Conservation (phyloP, 441 rosid genomes). For the Melastoma candidum region DNA sequence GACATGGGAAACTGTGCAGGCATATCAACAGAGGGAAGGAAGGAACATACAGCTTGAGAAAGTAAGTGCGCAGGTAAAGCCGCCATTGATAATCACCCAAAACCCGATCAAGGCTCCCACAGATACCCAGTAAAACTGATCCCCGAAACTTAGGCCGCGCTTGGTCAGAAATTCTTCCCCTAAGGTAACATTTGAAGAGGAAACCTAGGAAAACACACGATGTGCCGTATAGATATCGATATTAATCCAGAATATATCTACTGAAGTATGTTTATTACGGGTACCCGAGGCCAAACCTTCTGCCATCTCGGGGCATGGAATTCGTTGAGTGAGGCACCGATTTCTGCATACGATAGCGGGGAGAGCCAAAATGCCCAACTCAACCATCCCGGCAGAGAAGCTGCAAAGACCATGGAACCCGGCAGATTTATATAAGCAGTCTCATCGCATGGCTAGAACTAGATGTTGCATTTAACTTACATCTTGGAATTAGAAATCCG, state of each 20-base stretch:
- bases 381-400: slow-evolving; percentile 53
- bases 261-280: not conserved
- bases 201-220: not conserved
- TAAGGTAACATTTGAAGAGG: not conserved
- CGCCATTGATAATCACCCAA: not conserved
- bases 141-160: not conserved
- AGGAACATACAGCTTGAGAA: no score
- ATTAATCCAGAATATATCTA: no score
- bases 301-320: slow-evolving; percentile 63
- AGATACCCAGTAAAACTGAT: slow-evolving; percentile 1
- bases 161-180: slow-evolving; percentile 2
- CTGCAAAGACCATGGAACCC: slow-evolving; percentile 19
- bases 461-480: not conserved
- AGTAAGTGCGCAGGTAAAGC: not conserved
- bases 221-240: no score
- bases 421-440: no score
- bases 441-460: no score
- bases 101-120: slow-evolving; percentile 1
- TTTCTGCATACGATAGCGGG: slow-evolving; percentile 62
- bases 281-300: slow-evolving; percentile 21
- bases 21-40: no score
- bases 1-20: no score
- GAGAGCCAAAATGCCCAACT: slow-evolving; percentile 67
- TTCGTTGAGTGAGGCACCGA: slow-evolving; percentile 52
- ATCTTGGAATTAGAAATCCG: slow-evolving; percentile 7